Base-by-base conservation (phyloP, 495 filamentous ascomycete species). In the Penicillium manginii region DNA sequence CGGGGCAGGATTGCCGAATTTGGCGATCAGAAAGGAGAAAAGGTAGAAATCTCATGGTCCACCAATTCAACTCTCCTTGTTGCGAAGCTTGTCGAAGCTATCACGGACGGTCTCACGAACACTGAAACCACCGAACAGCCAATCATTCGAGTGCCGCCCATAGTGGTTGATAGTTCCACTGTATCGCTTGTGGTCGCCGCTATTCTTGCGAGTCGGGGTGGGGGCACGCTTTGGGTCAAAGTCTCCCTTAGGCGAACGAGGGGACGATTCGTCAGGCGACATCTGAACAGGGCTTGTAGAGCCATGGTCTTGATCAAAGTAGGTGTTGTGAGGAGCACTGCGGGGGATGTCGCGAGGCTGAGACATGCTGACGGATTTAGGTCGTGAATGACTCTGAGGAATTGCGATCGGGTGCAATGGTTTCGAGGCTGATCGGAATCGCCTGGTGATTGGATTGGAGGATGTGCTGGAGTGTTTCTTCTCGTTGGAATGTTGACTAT, bases 111-210 rank as follows among this genome's bases (percentile, higher is more conserved):
- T 78, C 10, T 78, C 77, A 1, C 76, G 72, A 17, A 81, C 64
- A 63, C 78, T 81, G 65, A 81, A 78, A 8, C 78, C 78, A 5
- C 75, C 75, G 37, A 81, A 81, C 1, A 81, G 68, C 78, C 78
- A 81, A 54, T 81, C 77, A 51, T 81, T 81, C 2, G 77, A 77
- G 64, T 81, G 77, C 5, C 78, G 72, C n/a, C 78, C 78, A 42
- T 62, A 79, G 52, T 81, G 76, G 39, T 74, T 75, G 40, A 79
- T 61, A 1, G 76, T 80, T 14, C 71, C 71, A 48, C 62, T 73
- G 57, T 75, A 78, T 56, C 75, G 73, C 22, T 73, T 73, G 57
- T 78, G 72, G 55, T 75, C 71, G 18, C 72, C 69, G 55, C 66
- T 73, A 47, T 57, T 69, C 31, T 65, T 68, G 59, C 64, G 58